Conservation (phyloP, 2,329 filamentous ascomycete genomes). For the Ceratocystis harringtonii region DNA sequence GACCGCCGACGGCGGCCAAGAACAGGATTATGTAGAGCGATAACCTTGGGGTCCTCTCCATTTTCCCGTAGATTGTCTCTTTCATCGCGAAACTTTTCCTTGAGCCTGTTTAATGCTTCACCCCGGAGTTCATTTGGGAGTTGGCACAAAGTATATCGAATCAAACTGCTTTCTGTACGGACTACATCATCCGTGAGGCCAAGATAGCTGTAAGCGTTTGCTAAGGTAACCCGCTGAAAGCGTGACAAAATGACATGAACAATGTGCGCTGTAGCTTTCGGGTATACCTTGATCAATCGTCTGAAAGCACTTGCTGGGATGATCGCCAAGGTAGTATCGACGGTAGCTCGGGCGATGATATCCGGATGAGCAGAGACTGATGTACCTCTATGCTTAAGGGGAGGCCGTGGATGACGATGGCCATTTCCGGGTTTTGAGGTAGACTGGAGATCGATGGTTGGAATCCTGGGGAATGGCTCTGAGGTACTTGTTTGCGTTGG, state of each 20-base stretch:
- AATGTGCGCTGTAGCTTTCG: conserved; percentile 91
- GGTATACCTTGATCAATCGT: conserved; percentile 81
- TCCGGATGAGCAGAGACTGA: conserved; percentile 83
- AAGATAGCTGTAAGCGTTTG: conserved; percentile 87
- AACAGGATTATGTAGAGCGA: conserved; percentile 72
- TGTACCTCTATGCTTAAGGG: conserved; percentile 25
- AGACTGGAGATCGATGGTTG: conserved; percentile 16
- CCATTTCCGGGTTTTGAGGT: background rate
- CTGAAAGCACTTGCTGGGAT: conserved; percentile 94
- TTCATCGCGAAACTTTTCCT: conserved; percentile 83
- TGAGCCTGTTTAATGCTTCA: conserved; percentile 64
- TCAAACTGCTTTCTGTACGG: conserved; percentile 85
- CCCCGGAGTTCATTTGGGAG: conserved; percentile 82
- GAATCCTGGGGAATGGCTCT: conserved; percentile 16
- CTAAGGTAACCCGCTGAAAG: conserved; percentile 83
- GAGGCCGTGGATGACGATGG: background rate
- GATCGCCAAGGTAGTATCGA: conserved; percentile 95
- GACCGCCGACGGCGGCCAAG: conserved; percentile 21
- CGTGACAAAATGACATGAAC: conserved; percentile 93
- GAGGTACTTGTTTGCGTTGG: background rate
- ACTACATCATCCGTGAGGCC: conserved; percentile 84
- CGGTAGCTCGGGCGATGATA: conserved; percentile 87
- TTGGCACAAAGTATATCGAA: conserved; percentile 80
- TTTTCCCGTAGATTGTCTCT: conserved; percentile 67
- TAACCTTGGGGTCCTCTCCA: conserved; percentile 69